Base-by-base conservation (phyloP, 306 rosid species). In the Quillaja saponaria region DNA sequence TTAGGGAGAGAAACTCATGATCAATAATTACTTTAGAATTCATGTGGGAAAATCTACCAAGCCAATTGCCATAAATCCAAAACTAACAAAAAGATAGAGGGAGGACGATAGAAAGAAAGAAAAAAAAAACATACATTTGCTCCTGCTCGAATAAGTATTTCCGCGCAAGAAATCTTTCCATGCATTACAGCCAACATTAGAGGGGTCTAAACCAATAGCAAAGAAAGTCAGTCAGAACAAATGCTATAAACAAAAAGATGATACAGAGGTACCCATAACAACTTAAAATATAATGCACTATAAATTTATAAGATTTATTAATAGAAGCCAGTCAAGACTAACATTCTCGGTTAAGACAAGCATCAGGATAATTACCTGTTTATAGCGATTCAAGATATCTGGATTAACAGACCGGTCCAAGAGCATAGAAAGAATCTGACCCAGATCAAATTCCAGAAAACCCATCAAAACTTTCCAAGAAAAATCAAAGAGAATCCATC, bases 161-260 rank as follows among this genome's bases (percentile, higher is more conserved):
- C 77, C 68, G 72, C 88, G 20, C 95, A 83, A 8, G 78, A 71
- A 17, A 79, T 80, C 69, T 80, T 83, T 73, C 97, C 97, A 50
- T 80, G 81, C 86, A 85, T 87, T 68, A 78, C 85, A 63, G 97
- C 97, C 87, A 87, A 69, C 94, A 91, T 91, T 25, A 87, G 77
- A 4, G 97, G 95, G 11, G 96, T 91, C 96, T 91, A 50, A 38
- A 61, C 45, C 63, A 31, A 66, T 41, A 76, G 44, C 7, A 69
- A 48, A 34, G 3, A 13, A 18, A 44, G 65, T 15, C 49, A 54
- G n/a, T 14, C 1, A 14, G n/a, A 44, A 39, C 14, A 63, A 38
- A 58, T 48, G 38, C 54, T 60, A 56, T 19, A 9, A 42, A 57
- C 33, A 54, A 53, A 45, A 57, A 48, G 9, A 3, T 9, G 48